Conservation (phyloP, 2,329 filamentous ascomycete species). For the Saccharata proteae region DNA sequence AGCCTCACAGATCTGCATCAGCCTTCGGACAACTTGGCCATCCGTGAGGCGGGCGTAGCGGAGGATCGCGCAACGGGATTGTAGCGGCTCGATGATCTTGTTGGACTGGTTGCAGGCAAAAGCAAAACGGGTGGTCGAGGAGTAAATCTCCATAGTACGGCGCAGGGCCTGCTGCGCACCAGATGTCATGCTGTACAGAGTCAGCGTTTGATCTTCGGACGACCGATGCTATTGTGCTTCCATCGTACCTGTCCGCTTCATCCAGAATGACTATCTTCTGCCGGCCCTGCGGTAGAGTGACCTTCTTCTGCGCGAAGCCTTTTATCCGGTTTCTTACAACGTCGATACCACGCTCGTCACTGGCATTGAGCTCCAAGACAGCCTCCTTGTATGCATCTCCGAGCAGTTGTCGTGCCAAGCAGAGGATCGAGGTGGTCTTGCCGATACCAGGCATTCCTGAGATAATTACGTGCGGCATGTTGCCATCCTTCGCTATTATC, state of each 20-base stretch:
- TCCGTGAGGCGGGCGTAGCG: conserved; percentile 89
- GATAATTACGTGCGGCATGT: conserved; percentile 99
- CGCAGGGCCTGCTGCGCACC: conserved; percentile 91
- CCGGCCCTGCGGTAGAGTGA: conserved; percentile 77
- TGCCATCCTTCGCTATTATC: conserved; percentile 96
- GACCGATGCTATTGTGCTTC: not conserved
- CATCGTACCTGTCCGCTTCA: conserved; percentile 67
- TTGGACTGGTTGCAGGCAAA: conserved; percentile 98
- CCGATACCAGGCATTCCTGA: conserved; percentile 99
- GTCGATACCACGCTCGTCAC: conserved; percentile 93
- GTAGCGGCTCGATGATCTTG: conserved; percentile 98
- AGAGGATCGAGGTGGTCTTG: conserved; percentile 93
- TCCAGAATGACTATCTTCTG: conserved; percentile 97
- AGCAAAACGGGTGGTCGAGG: conserved; percentile 87
- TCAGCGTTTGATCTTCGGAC: conserved; percentile 2
- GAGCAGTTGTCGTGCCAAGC: conserved; percentile 79
- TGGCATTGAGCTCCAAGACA: conserved; percentile 90
- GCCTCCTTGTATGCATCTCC: conserved; percentile 96
- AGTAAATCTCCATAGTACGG: conserved; percentile 98
- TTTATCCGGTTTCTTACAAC: conserved; percentile 97
- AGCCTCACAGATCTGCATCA: conserved; percentile 85
- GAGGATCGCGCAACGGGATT: conserved; percentile 91
- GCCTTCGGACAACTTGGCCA: conserved; percentile 76
- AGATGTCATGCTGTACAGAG: conserved; percentile 62
- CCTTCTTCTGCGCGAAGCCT: conserved; percentile 97